Conservation (phyloP, 2,329 filamentous ascomycete genomes). For the Fusarium tjaetaba region DNA sequence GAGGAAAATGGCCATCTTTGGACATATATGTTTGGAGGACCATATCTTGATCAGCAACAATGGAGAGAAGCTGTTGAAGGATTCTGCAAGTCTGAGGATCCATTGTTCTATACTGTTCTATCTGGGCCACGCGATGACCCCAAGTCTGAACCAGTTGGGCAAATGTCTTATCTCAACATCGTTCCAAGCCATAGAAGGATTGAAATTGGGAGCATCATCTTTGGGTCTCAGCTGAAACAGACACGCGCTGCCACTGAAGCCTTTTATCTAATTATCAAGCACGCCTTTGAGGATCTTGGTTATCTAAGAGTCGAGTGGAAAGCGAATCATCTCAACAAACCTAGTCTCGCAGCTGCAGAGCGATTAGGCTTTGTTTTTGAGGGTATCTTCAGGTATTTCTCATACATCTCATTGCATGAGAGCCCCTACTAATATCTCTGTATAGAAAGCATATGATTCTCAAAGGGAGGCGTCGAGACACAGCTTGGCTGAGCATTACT, state of each 20-base stretch:
- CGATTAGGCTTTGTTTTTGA: slow-evolving; percentile 69
- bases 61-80: slow-evolving; percentile 33
- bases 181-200: slow-evolving; percentile 58
- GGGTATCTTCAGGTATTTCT: slow-evolving; percentile 61
- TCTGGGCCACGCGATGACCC: slow-evolving; percentile 42
- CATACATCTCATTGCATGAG: rapidly evolving
- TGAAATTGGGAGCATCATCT: slow-evolving; percentile 68
- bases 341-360: slow-evolving; percentile 63
- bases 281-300: slow-evolving; percentile 62
- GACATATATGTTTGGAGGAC: slow-evolving; percentile 48
- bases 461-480: slow-evolving; percentile 66
- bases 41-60: slow-evolving; percentile 28
- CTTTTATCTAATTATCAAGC: slow-evolving; percentile 63
- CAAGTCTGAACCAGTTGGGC: slow-evolving; percentile 52
- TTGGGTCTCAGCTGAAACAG: slow-evolving; percentile 59
- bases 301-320: slow-evolving; percentile 73
- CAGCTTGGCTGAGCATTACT: slow-evolving; percentile 68
- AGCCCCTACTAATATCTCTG: neutral
- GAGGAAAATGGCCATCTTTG: slow-evolving; percentile 46
- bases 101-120: slow-evolving; percentile 57
- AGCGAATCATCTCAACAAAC: slow-evolving; percentile 65
- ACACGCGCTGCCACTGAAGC: slow-evolving; percentile 67
- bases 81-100: slow-evolving; percentile 46
- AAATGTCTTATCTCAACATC: slow-evolving; percentile 58
- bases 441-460: slow-evolving; percentile 65